phyloP scores from a whole-genome alignment of 768 basidiomycete species.

The Mycena sanguinolenta region DNA sequence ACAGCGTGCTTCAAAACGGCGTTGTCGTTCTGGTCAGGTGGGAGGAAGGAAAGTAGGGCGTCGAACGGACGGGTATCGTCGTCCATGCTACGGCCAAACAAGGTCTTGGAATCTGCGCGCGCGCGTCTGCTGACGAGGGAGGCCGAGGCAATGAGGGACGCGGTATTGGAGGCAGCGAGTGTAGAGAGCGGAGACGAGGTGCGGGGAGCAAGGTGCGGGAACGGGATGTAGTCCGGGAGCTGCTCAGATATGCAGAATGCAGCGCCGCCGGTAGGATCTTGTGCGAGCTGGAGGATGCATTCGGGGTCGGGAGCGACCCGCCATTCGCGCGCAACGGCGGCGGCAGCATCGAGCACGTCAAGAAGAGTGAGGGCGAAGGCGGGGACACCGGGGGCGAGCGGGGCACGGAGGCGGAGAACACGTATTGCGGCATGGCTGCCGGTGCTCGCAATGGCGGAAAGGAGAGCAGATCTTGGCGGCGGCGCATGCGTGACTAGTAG shows the following conservation, averaged over 20 bases:
- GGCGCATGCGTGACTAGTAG: too few relatives aligned
- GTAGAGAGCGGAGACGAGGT: neutral
- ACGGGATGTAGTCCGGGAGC: constrained; percentile 2
- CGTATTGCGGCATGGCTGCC: constrained; percentile 43
- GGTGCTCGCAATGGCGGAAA: constrained; percentile 1
- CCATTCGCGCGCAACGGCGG: constrained; percentile 51
- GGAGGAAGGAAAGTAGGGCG: constrained; percentile 61
- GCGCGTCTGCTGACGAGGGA: neutral
- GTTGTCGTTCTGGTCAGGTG: constrained; percentile 53
- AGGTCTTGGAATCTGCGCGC: neutral
- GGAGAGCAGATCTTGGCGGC: too few relatives aligned
- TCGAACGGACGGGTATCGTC: constrained; percentile 49
- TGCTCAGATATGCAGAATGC: constrained; percentile 49
- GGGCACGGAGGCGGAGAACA: constrained; percentile 50
- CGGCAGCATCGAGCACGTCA: constrained; percentile 55
- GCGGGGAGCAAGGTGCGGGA: neutral
- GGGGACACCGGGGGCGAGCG: constrained; percentile 50
- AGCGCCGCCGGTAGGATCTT: constrained; percentile 41
- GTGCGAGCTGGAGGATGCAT: constrained; percentile 50
- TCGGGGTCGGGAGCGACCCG: constrained; percentile 29
- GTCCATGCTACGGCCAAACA: neutral
- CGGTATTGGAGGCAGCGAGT: neutral
- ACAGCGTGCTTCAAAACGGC: constrained; percentile 59
- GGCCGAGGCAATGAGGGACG: neutral
- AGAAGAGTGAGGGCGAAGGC: constrained; percentile 56